These are phyloP conservation scores for Yamadazyma jaroonii DNA, from an alignment of 1,139 yeast species.

Conservation along the genomic window DNA sequence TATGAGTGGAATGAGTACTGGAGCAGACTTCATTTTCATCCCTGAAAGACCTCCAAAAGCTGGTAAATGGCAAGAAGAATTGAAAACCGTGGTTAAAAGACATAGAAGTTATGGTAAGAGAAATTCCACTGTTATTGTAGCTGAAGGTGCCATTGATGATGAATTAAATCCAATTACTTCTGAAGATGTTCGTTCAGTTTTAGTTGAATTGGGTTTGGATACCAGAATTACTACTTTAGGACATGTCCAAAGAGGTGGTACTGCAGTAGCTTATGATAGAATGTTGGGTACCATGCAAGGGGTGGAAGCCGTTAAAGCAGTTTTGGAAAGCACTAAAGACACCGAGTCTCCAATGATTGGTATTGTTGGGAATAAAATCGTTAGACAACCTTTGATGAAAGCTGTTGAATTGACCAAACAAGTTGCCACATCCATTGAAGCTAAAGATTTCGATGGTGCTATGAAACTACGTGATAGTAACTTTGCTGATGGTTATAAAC, in stretches of 20 bases:
- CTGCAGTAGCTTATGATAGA: slow-evolving; percentile 79
- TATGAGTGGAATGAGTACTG: slow-evolving; percentile 80
- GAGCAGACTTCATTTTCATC: slow-evolving; percentile 77
- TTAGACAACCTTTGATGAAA: slow-evolving; percentile 66
- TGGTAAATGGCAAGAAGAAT: slow-evolving; percentile 62
- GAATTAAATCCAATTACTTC: slow-evolving; percentile 65
- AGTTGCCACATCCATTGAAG: slow-evolving; percentile 65
- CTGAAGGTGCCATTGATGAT: slow-evolving; percentile 77
- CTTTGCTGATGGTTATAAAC: slow-evolving; percentile 73
- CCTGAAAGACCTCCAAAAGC: slow-evolving; percentile 73
- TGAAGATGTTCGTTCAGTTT: slow-evolving; percentile 63
- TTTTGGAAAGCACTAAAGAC: slow-evolving; percentile 63
- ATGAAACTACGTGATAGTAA: slow-evolving; percentile 79
- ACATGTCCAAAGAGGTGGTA: slow-evolving; percentile 85
- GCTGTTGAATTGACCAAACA: slow-evolving; percentile 68
- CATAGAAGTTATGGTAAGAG: slow-evolving; percentile 73
- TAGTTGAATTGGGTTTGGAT: slow-evolving; percentile 71
- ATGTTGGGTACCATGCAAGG: slow-evolving; percentile 77
- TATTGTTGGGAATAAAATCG: slow-evolving; percentile 67
- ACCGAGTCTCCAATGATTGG: slow-evolving; percentile 80
- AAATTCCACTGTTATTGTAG: slow-evolving; percentile 77
- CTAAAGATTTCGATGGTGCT: slow-evolving; percentile 60
- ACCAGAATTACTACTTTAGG: slow-evolving; percentile 79
- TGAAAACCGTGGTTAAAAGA: slow-evolving; percentile 61
- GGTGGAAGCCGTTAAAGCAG: slow-evolving; percentile 79